phyloP scores from a whole-genome alignment of 352 stramenopile genomes.

The Aphanomyces euteiches region DNA sequence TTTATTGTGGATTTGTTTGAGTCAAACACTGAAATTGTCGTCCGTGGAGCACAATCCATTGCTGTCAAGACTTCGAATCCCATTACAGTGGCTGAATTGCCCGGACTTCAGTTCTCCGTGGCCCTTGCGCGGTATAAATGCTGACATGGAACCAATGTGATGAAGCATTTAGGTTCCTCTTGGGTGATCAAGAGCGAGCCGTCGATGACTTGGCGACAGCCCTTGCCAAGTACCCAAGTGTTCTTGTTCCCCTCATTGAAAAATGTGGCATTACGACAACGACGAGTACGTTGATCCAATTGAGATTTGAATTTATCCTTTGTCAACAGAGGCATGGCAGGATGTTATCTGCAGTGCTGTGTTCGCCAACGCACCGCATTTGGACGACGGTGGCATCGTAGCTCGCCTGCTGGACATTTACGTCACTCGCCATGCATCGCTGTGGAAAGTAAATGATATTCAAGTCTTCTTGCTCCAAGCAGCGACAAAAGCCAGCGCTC shows the following conservation, averaged over 20 bases:
- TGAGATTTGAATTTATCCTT: neutral
- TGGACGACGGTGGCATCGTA: constrained; percentile 55
- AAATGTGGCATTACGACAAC: constrained; percentile 68
- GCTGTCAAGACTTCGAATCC: constrained; percentile 19
- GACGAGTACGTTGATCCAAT: constrained; percentile 45
- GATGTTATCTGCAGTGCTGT: constrained; percentile 64
- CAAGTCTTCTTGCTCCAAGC: constrained; percentile 63
- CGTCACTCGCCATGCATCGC: constrained; percentile 62
- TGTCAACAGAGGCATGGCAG: constrained; percentile 54
- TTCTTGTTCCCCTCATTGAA: constrained; percentile 68
- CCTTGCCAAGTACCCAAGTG: constrained; percentile 60
- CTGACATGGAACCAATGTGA: constrained; percentile 12
- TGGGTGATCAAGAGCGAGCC: constrained; percentile 53
- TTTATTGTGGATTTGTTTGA: constrained; percentile 65
- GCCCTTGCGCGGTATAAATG: constrained; percentile 60
- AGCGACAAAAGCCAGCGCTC: constrained; percentile 62
- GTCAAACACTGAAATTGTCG: constrained; percentile 56
- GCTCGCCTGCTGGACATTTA: constrained; percentile 81
- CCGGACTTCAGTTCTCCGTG: constrained; percentile 72
- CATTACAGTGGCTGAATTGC: constrained; percentile 47
- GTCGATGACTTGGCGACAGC: constrained; percentile 57
- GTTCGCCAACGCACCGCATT: constrained; percentile 65
- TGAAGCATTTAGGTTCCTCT: constrained; percentile 46
- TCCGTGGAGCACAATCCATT: constrained; percentile 39
- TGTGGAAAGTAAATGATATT: constrained; percentile 82